Evolutionary conservation across 2,329 filamentous ascomycete genomes (phyloP).

Genomic region (Sordariomycetes sp.): DNA sequence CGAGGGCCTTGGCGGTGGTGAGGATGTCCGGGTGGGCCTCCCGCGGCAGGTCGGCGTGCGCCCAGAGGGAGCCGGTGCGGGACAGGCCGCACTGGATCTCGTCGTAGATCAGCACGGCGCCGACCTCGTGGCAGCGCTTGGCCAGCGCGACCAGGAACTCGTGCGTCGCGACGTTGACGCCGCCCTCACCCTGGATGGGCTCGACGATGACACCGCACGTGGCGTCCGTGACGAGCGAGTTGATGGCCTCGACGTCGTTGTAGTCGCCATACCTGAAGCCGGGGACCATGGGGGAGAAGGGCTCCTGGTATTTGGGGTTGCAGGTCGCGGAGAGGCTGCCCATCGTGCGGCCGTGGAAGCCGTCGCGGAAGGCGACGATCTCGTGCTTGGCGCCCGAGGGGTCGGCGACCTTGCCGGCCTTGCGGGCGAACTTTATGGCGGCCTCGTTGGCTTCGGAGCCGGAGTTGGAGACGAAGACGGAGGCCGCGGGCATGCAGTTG

Average conservation of each 20-base stretch:
- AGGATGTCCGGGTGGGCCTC: conserved; percentile 88
- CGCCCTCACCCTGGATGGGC: conserved; percentile 95
- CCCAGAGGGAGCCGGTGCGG: conserved; percentile 85
- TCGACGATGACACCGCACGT: conserved; percentile 95
- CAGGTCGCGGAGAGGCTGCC: conserved; percentile 90
- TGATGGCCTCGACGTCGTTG: conserved; percentile 65
- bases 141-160: conserved; percentile 82
- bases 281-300: conserved; percentile 90
- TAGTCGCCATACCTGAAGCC: conserved; percentile 80
- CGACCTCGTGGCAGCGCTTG: conserved; percentile 72
- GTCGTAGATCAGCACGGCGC: conserved; percentile 84
- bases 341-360: conserved; percentile 96
- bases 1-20: conserved; percentile 90
- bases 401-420: conserved; percentile 69
- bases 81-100: conserved; percentile 94
- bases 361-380: conserved; percentile 80
- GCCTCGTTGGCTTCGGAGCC: conserved; percentile 97
- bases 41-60: conserved; percentile 62
- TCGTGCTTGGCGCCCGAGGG: conserved; percentile 66
- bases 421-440: conserved; percentile 92
- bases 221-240: conserved; percentile 65
- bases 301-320: conserved; percentile 94
- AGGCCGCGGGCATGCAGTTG: conserved; percentile 70
- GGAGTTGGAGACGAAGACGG: conserved; percentile 92
- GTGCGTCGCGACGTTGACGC: conserved; percentile 71